Percentiles rank a stretch among this genome's conserved stretches.
Conservation (phyloP, 306 rosid species). For the Cotoneaster glaucophyllus region DNA sequence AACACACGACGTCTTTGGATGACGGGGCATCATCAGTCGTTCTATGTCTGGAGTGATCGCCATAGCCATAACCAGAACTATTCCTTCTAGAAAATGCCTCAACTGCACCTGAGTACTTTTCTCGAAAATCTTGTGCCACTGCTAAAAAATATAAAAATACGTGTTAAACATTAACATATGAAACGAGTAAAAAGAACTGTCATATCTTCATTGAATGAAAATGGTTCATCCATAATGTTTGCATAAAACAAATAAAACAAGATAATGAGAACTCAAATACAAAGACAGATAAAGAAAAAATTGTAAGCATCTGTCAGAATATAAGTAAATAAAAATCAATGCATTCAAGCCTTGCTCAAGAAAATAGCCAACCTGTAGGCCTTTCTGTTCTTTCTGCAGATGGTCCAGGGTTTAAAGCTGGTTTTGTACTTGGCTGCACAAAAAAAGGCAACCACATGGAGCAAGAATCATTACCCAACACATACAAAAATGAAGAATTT, state of each 20-base stretch:
- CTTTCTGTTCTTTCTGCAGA: slow-evolving; percentile 60
- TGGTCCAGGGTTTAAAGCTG: slow-evolving; percentile 55
- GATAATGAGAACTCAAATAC: neutral
- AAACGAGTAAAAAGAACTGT: neutral
- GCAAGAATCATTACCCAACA: slow-evolving; percentile 17
- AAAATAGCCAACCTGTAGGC: slow-evolving; percentile 63
- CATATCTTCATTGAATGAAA: neutral
- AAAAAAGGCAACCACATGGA: slow-evolving; percentile 12
- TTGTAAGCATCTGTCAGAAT: neutral
- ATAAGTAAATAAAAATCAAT: neutral
- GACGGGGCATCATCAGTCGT: slow-evolving; percentile 63
- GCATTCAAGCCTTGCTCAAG: slow-evolving; percentile 17
- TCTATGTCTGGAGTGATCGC: slow-evolving; percentile 72
- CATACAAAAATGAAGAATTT: neutral
- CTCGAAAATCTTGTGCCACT: slow-evolving; percentile 72
- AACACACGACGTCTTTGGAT: slow-evolving; percentile 85
- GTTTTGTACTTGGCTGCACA: slow-evolving; percentile 67
- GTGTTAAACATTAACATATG: neutral
- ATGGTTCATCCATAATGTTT: neutral
- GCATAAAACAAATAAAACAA: neutral
- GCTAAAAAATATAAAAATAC: slow-evolving; percentile 1
- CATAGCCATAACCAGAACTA: slow-evolving; percentile 52
- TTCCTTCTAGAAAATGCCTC: slow-evolving; percentile 92
- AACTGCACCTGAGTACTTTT: slow-evolving; percentile 74
- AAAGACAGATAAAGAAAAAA: neutral